phyloP scores from a whole-genome alignment of 495 filamentous ascomycete genomes.

The Lophiostoma macrostomum region DNA sequence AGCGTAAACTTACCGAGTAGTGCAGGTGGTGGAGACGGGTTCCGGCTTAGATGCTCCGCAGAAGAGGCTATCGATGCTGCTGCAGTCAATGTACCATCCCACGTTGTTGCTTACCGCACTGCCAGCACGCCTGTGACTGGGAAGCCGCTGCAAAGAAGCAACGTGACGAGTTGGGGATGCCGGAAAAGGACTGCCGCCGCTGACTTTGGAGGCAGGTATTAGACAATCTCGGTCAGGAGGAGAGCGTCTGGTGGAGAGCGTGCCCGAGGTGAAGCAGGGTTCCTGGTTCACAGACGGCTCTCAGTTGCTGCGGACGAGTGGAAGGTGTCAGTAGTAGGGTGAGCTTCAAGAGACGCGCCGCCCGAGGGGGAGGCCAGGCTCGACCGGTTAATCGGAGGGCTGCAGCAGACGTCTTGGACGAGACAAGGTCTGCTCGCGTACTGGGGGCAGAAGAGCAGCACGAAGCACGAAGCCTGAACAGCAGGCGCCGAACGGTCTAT shows the following conservation, averaged over 20 bases:
- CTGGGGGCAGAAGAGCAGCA: background rate
- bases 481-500: constrained; percentile 9
- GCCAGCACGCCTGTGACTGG: background rate
- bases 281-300: constrained; percentile 21
- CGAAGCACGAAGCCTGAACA: constrained; percentile 6
- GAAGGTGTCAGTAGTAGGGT: constrained; percentile 30
- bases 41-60: constrained; percentile 3
- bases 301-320: constrained; percentile 35
- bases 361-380: constrained; percentile 7
- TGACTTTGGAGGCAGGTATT: constrained; percentile 15
- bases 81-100: constrained; percentile 24
- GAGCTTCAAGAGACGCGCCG: constrained; percentile 20
- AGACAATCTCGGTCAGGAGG: constrained; percentile 33
- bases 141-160: background rate
- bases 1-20: constrained; percentile 27
- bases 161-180: constrained; percentile 15
- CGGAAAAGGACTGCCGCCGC: constrained; percentile 33
- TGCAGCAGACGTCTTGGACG: background rate
- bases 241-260: constrained; percentile 5
- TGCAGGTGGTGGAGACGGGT: constrained; percentile 7
- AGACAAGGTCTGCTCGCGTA: background rate
- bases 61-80: constrained; percentile 8
- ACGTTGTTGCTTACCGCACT: constrained; percentile 22
- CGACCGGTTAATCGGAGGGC: constrained; percentile 28
- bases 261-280: constrained; percentile 26